Evolutionary conservation across 495 filamentous ascomycete species (phyloP).

Genomic region (Trypethelium eluteriae): DNA sequence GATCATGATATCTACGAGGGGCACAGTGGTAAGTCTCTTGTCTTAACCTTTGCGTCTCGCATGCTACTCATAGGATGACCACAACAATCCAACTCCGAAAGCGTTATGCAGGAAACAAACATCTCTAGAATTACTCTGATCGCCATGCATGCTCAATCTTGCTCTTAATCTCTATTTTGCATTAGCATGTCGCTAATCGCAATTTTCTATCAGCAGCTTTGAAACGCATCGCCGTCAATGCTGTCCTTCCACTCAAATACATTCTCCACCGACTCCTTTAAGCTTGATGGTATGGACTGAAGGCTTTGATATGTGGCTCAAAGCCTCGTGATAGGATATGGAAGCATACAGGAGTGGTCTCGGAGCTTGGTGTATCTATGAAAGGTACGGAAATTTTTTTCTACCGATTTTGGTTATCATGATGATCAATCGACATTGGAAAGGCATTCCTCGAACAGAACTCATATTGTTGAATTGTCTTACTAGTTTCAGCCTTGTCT

Average conservation of each 20-base stretch:
- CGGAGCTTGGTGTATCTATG: slow-evolving; percentile 17
- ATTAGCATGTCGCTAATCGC: no score
- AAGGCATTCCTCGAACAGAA: slow-evolving; percentile 99
- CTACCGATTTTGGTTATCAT: slow-evolving; percentile 36
- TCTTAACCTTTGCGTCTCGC: neutral
- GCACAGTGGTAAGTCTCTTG: no score
- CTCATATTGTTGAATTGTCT: slow-evolving; percentile 77
- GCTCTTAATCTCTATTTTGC: no score
- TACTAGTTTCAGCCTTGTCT: slow-evolving; percentile 98
- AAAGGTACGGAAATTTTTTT: slow-evolving; percentile 52
- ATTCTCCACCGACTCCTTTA: no score
- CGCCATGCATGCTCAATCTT: neutral
- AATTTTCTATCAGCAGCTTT: no score
- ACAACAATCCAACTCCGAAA: slow-evolving; percentile 82
- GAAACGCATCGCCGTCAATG: no score
- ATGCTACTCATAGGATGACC: slow-evolving; percentile 24
- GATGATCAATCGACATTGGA: slow-evolving; percentile 80
- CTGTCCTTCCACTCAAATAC: no score
- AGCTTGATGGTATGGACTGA: no score
- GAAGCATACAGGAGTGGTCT: neutral
- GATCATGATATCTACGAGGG: no score
- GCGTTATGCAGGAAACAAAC: slow-evolving; percentile 55
- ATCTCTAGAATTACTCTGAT: slow-evolving; percentile 67
- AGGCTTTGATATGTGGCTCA: no score
- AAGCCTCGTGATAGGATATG: no score